Evolutionary conservation across 169 alveolate genomes (phyloP).

Genomic region (Plasmodium gonderi): DNA sequence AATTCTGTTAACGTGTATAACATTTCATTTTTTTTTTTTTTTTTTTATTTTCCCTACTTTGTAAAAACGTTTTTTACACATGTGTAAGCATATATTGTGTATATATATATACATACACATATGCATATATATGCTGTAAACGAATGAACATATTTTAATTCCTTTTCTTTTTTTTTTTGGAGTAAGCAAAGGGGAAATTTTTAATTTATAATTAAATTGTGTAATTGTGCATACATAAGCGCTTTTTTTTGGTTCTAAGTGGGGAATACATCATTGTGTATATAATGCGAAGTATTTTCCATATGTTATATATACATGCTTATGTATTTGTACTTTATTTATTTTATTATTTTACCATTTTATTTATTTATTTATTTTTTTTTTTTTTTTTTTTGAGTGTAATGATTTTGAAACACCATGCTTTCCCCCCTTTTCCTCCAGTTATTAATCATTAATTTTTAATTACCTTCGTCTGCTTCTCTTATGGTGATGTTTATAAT

Average conservation of each 20-base stretch:
- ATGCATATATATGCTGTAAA: neutral
- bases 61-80: neutral
- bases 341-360: no score
- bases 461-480: neutral
- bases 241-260: neutral
- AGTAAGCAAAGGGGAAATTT: neutral
- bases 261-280: neutral
- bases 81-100: no score
- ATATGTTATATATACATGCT: neutral
- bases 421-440: neutral
- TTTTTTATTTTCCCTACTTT: neutral
- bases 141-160: neutral
- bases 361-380: neutral
- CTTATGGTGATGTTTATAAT: slow-evolving; percentile 31
- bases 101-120: no score
- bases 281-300: neutral
- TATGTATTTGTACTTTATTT: neutral
- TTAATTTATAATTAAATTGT: neutral
- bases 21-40: neutral
- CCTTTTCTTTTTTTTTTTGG: neutral
- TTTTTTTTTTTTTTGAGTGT: neutral
- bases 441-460: no score
- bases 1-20: neutral
- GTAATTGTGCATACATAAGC: neutral
- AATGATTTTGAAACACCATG: neutral